Percentiles rank a stretch among this genome's conserved stretches.
phyloP scores from a whole-genome alignment of 2,329 filamentous ascomycete genomes.

The Talaromyces sp. region DNA sequence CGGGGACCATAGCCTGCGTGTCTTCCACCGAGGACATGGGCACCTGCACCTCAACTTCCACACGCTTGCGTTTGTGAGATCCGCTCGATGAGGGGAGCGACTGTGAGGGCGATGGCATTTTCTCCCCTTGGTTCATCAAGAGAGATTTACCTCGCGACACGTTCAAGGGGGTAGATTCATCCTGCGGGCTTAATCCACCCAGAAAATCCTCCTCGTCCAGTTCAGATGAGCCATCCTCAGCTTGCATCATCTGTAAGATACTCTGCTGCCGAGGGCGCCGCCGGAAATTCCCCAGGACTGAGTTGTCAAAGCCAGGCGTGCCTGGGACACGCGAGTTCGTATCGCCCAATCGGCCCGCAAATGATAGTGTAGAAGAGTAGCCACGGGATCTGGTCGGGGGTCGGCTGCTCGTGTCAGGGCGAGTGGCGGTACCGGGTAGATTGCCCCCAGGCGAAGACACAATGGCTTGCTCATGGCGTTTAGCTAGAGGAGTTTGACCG shows the following conservation, averaged over 20 bases:
- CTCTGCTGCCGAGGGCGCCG: slow-evolving; percentile 48
- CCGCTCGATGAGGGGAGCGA: slow-evolving; percentile 30
- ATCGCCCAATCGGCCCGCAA: slow-evolving; percentile 43
- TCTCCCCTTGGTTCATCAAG: slow-evolving; percentile 19
- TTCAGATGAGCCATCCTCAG: slow-evolving; percentile 42
- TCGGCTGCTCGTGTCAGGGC: slow-evolving; percentile 38
- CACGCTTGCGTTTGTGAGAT: slow-evolving; percentile 44
- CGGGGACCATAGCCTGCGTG: slow-evolving; percentile 18
- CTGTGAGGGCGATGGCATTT: slow-evolving; percentile 27
- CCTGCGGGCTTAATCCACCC: slow-evolving; percentile 46
- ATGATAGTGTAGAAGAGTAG: slow-evolving; percentile 43
- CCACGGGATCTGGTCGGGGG: slow-evolving; percentile 42
- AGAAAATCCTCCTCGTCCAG: slow-evolving; percentile 46
- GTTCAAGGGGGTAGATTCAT: slow-evolving; percentile 50
- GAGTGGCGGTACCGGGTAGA: slow-evolving; percentile 35
- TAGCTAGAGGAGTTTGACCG: slow-evolving; percentile 36
- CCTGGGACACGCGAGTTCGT: slow-evolving; percentile 37
- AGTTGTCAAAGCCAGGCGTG: slow-evolving; percentile 47
- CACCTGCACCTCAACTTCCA: slow-evolving; percentile 32
- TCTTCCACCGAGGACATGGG: slow-evolving; percentile 27
- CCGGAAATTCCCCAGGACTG: slow-evolving; percentile 49
- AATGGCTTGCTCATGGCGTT: slow-evolving; percentile 36
- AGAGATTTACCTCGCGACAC: slow-evolving; percentile 37
- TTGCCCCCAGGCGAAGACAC: slow-evolving; percentile 39
- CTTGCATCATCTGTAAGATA: slow-evolving; percentile 49